Conservation (phyloP, 1,139 yeast species). For the Eremothecium gossypii region DNA sequence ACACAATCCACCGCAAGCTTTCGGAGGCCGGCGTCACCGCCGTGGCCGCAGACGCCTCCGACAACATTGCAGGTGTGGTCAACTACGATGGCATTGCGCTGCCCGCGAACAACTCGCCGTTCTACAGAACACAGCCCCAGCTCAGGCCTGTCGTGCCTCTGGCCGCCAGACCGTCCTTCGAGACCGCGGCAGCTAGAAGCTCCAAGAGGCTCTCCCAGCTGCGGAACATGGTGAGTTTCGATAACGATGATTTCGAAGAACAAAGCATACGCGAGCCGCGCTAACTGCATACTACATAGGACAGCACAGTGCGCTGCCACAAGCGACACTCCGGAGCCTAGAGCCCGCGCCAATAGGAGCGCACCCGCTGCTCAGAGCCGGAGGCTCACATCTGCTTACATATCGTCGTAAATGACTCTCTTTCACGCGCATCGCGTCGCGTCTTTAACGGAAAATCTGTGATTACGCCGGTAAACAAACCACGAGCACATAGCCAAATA, state of each 20-base stretch:
- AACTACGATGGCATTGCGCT: conserved; percentile 7
- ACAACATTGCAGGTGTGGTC: conserved; percentile 37
- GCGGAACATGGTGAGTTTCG: conserved; percentile 6
- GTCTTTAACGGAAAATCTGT: neutral
- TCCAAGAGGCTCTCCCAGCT: conserved; percentile 2
- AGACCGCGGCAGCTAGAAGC: neutral
- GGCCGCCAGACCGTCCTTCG: neutral
- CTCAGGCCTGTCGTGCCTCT: neutral
- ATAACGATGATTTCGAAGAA: conserved; percentile 14
- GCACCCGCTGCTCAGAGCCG: too few relatives aligned
- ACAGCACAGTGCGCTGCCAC: too few relatives aligned
- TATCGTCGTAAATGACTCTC: neutral
- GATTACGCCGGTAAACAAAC: neutral
- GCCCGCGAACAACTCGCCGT: conserved; percentile 1
- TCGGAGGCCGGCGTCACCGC: conserved; percentile 33
- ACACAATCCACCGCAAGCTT: conserved; percentile 29
- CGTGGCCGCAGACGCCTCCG: conserved; percentile 35
- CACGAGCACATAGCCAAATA: too few relatives aligned
- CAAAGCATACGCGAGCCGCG: conserved; percentile 7
- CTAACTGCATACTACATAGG: too few relatives aligned
- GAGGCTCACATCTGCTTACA: too few relatives aligned
- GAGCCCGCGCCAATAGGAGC: too few relatives aligned
- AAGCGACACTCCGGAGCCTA: too few relatives aligned
- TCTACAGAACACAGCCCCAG: neutral
- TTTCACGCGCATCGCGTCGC: neutral